Evolutionary conservation across 805 yeast species (phyloP).

Genomic region (Candida jianshihensis): DNA sequence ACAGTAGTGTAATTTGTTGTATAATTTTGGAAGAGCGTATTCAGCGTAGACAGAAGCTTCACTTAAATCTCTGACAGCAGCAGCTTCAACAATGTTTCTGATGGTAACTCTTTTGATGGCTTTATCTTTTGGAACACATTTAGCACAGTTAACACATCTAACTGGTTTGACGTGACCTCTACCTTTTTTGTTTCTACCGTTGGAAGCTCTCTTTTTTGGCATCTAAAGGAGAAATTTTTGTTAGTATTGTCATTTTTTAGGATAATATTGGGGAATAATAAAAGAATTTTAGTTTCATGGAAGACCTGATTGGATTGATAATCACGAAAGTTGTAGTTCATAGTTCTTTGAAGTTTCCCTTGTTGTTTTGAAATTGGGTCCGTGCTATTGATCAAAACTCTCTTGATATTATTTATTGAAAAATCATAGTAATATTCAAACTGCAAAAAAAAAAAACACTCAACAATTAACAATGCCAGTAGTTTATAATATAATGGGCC

Average conservation of each 20-base stretch:
- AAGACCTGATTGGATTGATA: too few relatives aligned
- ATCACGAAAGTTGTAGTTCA: too few relatives aligned
- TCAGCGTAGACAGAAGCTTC: slow-evolving; percentile 99
- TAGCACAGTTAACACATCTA: slow-evolving; percentile 99
- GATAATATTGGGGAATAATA: background rate
- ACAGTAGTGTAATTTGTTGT: slow-evolving; percentile 99
- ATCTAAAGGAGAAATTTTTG: slow-evolving; percentile 35
- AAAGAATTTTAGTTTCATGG: too few relatives aligned
- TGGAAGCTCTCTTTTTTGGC: slow-evolving; percentile 99
- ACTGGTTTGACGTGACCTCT: slow-evolving; percentile 99
- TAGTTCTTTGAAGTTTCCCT: too few relatives aligned
- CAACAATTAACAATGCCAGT: too few relatives aligned
- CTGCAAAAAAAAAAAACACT: too few relatives aligned
- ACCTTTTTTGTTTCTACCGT: slow-evolving; percentile 99
- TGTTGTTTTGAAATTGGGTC: too few relatives aligned
- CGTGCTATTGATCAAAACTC: too few relatives aligned
- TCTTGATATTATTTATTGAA: too few relatives aligned
- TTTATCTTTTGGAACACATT: slow-evolving; percentile 99
- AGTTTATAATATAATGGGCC: too few relatives aligned
- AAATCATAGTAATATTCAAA: too few relatives aligned
- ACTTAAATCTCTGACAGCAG: slow-evolving; percentile 98
- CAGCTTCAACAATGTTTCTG: slow-evolving; percentile 99
- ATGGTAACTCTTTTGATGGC: slow-evolving; percentile 99
- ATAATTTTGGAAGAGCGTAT: slow-evolving; percentile 98
- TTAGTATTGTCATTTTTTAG: slow-evolving; percentile 10